Evolutionary conservation across 2,329 filamentous ascomycete species (phyloP).

Genomic region (Leptographium radiaticola): DNA sequence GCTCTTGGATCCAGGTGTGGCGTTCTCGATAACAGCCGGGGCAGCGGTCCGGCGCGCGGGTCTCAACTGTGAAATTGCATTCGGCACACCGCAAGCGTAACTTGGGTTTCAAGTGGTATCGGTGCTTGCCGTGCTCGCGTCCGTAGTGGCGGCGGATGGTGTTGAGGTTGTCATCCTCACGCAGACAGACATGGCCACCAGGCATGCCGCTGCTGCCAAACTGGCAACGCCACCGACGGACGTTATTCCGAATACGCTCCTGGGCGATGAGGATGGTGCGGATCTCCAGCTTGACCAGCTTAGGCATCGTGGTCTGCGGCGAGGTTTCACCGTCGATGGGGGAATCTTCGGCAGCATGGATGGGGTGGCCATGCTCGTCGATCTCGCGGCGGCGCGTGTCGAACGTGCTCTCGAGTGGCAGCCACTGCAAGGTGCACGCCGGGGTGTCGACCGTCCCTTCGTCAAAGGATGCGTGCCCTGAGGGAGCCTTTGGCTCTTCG

Average conservation of each 20-base stretch:
- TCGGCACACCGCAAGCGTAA: constrained; percentile 4
- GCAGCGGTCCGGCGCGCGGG: constrained; percentile 1
- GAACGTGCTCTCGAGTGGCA: background rate
- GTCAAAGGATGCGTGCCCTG: background rate
- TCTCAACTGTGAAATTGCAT: constrained; percentile 1
- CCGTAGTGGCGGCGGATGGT: constrained; percentile 13
- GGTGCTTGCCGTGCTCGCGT: constrained; percentile 11
- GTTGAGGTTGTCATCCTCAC: constrained; percentile 10
- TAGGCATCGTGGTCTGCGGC: background rate
- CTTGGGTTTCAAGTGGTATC: constrained; percentile 5
- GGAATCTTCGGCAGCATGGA: background rate
- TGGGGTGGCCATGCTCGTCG: background rate
- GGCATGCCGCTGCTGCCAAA: constrained; percentile 6
- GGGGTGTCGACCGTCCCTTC: background rate
- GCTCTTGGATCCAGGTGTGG: constrained; percentile 8
- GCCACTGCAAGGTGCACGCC: background rate
- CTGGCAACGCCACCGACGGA: constrained; percentile 9
- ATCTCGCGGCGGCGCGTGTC: background rate
- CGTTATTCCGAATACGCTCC: constrained; percentile 5
- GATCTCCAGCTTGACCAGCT: constrained; percentile 6
- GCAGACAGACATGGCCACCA: constrained; percentile 4
- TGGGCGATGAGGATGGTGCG: constrained; percentile 6
- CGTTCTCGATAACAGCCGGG: constrained; percentile 1
- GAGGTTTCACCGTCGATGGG: background rate
- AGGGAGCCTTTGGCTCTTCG: background rate